Evolutionary conservation across 768 basidiomycete genomes (phyloP).

Genomic region (Mycena sanguinolenta): DNA sequence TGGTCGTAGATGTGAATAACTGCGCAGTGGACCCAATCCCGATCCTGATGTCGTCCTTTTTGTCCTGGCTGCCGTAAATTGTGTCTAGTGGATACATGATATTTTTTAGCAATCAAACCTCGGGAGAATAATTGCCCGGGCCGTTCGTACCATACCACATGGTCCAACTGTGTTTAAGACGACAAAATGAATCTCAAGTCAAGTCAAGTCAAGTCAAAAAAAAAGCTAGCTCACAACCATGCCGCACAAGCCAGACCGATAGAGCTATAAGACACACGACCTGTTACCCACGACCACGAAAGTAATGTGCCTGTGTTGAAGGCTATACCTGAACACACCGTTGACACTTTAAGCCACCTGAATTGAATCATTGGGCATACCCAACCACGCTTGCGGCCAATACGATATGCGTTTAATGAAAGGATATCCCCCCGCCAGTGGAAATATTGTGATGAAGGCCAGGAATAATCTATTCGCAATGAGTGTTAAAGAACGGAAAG

Average conservation of each 20-base stretch:
- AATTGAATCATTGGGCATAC: background rate
- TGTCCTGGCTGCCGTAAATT: background rate
- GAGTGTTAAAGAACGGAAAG: too few species aligned
- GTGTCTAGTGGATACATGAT: background rate
- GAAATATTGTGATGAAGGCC: conserved; percentile 26
- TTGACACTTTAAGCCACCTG: too few species aligned
- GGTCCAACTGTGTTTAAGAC: background rate
- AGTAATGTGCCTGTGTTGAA: background rate
- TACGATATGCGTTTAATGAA: conserved; percentile 45
- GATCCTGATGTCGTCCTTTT: too few species aligned
- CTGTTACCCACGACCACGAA: background rate
- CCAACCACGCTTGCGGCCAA: conserved; percentile 47
- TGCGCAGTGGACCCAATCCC: too few species aligned
- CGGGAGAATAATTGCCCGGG: background rate
- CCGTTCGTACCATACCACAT: conserved; percentile 19
- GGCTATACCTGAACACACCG: background rate
- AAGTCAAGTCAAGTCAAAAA: too few species aligned
- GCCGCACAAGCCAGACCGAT: background rate
- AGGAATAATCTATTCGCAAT: background rate
- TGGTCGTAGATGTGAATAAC: too few species aligned
- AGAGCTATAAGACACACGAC: background rate
- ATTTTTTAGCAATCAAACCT: background rate
- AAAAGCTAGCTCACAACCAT: conserved; percentile 10
- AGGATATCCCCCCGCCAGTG: conserved; percentile 39
- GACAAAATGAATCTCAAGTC: too few species aligned